Evolutionary conservation across 176 grass and related monocot genomes (phyloP), one percentile per base, ranked within the genome.

Genomic region (Tillandsia fasciculata): DNA sequence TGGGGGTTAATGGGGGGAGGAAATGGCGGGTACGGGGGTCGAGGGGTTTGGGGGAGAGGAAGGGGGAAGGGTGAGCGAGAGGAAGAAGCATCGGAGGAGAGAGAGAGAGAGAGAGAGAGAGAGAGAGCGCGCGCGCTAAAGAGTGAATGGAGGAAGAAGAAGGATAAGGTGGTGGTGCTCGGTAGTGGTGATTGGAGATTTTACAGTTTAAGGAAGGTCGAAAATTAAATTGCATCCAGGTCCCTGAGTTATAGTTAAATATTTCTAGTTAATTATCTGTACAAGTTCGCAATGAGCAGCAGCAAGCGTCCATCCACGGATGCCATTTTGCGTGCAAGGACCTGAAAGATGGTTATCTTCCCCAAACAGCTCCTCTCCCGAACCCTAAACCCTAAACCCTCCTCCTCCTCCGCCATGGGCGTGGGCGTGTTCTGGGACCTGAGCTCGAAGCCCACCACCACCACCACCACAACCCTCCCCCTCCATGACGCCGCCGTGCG

Each of bases 381-480:
- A 42, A 42, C 33, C 33, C 33, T 42, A 42, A 42, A 42, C 33
- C 33, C 33, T 42, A 42, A 42, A 42, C 33, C 33, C 33, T 42
- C 33, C 33, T 42, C 33, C 76, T 0, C 65, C 42, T 26, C 72
- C 81, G 42, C 50, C 10, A 70, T 91, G 4, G 76, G 57, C 10
- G 72, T 91, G 4, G 76, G 57, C 69, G 69, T 87, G 48, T 86
- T 91, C 65, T 87, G 88, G 88, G 81, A 91, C 64, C 82, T 91
- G 2, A 68, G 79, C 67, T 82, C 82, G 57, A 74, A 83, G 54
- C 72, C 81, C 10, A 81, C 78, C 6, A 77, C 79, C 29, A 73
- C 4, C 33, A 7, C 78, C 6, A 74, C 79, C 29, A 73, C 4
- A 3, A 7, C 73, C 9, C 78, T 84, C 13, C 88, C 70, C 12